Evolutionary conservation across 176 grass and related monocot genomes (phyloP).

Genomic region (Oryza australiensis): DNA sequence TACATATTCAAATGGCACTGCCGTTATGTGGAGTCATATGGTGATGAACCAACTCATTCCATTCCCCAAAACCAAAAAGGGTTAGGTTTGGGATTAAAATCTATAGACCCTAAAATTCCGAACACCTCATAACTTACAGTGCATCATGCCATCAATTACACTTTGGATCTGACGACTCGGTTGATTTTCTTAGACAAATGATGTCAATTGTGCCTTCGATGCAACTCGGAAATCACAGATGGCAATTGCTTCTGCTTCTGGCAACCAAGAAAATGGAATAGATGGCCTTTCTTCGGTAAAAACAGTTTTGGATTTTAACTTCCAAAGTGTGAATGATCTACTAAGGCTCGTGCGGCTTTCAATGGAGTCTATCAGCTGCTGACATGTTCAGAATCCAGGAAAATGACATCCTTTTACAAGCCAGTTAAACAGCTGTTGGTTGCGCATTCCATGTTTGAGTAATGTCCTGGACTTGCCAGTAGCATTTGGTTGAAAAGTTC

Average conservation of each 20-base stretch:
- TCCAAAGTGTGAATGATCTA: constrained; percentile 78
- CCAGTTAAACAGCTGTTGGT: constrained; percentile 9
- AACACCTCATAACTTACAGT: constrained; percentile 24
- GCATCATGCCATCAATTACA: constrained; percentile 24
- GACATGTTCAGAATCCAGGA: constrained; percentile 30
- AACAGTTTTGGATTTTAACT: constrained; percentile 94
- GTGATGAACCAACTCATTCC: not conserved
- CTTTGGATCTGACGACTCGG: constrained; percentile 30
- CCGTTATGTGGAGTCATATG: not conserved
- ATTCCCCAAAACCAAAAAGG: not conserved
- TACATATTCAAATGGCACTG: constrained; percentile 2
- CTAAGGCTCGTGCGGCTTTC: constrained; percentile 85
- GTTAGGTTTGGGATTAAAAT: not conserved
- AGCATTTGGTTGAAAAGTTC: constrained; percentile 34
- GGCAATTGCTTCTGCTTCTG: constrained; percentile 65
- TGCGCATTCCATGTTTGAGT: constrained; percentile 15
- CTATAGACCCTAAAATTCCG: not conserved
- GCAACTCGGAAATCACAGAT: constrained; percentile 85
- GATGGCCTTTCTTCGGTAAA: constrained; percentile 66
- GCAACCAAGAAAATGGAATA: constrained; percentile 49
- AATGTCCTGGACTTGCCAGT: constrained; percentile 12
- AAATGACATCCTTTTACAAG: constrained; percentile 25
- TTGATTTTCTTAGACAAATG: constrained; percentile 64
- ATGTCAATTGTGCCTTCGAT: constrained; percentile 86
- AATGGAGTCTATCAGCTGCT: constrained; percentile 80